Evolutionary conservation across 2,329 filamentous ascomycete genomes (phyloP).

Genomic region (Fusarium redolens): DNA sequence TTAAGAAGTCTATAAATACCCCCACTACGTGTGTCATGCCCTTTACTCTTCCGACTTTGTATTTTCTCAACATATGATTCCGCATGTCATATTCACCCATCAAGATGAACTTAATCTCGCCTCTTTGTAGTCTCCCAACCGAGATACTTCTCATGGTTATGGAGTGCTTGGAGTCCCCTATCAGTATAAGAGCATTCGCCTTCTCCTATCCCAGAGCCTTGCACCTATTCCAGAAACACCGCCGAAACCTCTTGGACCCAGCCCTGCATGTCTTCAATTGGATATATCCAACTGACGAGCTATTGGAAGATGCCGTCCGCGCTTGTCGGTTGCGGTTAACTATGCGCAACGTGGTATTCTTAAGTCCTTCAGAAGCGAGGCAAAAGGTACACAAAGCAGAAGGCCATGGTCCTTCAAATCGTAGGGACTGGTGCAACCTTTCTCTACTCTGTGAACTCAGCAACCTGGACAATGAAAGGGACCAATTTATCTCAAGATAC

Average conservation of each 20-base stretch:
- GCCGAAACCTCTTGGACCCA: not conserved
- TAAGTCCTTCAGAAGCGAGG: not conserved
- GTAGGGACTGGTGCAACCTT: not conserved
- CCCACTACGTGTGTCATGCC: fast-evolving
- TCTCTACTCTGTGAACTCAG: not conserved
- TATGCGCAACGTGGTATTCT: not conserved
- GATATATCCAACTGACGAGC: too few species aligned
- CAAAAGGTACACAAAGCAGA: not conserved
- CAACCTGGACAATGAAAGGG: not conserved
- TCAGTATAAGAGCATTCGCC: not conserved
- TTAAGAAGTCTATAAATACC: not conserved
- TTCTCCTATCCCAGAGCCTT: not conserved
- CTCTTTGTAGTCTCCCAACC: not conserved
- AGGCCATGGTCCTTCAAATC: not conserved
- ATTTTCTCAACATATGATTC: fast-evolving
- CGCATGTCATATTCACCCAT: too few species aligned
- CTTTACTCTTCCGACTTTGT: not conserved
- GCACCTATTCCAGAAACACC: not conserved
- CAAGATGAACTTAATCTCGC: not conserved
- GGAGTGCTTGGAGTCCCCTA: not conserved
- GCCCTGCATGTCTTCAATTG: fast-evolving
- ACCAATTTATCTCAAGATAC: not conserved
- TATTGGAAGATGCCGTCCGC: not conserved
- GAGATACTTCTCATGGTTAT: not conserved
- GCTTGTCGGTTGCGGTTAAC: not conserved